These are phyloP conservation scores for Piloderma croceum DNA, from an alignment of 768 basidiomycete genomes.

Conservation along the genomic window DNA sequence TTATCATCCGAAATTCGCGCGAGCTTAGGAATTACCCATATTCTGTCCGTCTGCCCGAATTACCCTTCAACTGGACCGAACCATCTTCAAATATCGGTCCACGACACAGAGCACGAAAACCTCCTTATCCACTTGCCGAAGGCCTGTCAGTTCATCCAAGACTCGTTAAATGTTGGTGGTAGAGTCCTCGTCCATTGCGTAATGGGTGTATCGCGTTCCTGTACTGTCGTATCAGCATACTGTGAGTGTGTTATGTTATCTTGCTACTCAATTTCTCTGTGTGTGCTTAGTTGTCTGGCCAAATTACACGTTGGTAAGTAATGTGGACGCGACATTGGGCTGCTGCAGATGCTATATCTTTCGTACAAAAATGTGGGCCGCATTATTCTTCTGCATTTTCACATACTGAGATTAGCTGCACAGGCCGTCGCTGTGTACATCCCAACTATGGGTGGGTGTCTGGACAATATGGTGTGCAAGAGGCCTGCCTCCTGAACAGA, in stretches of 20 bases:
- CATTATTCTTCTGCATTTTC: slow-evolving; percentile 4
- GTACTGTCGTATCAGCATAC: slow-evolving; percentile 54
- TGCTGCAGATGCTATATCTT: slow-evolving; percentile 39
- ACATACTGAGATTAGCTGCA: slow-evolving; percentile 8
- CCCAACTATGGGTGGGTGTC: too few species aligned
- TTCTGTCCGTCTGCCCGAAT: slow-evolving; percentile 56
- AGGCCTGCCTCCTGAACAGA: slow-evolving; percentile 34
- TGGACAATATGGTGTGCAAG: too few species aligned
- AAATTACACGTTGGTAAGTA: slow-evolving; percentile 30
- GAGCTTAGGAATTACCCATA: slow-evolving; percentile 43
- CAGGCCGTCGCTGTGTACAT: too few species aligned
- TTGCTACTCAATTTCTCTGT: slow-evolving; percentile 1
- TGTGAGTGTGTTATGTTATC: slow-evolving; percentile 31
- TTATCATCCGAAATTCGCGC: slow-evolving; percentile 26
- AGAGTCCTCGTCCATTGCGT: slow-evolving; percentile 67
- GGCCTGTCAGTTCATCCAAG: slow-evolving; percentile 60
- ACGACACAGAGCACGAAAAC: slow-evolving; percentile 44
- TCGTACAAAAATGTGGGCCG: slow-evolving; percentile 44
- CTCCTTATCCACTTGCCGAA: slow-evolving; percentile 59
- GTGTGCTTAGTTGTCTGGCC: neutral
- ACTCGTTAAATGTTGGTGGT: slow-evolving; percentile 46
- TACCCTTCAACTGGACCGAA: slow-evolving; percentile 38
- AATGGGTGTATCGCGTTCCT: slow-evolving; percentile 68
- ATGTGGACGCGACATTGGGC: slow-evolving; percentile 44
- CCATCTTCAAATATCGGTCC: slow-evolving; percentile 36